phyloP scores from a whole-genome alignment of 2,329 filamentous ascomycete genomes.

The Colletotrichum sidae region DNA sequence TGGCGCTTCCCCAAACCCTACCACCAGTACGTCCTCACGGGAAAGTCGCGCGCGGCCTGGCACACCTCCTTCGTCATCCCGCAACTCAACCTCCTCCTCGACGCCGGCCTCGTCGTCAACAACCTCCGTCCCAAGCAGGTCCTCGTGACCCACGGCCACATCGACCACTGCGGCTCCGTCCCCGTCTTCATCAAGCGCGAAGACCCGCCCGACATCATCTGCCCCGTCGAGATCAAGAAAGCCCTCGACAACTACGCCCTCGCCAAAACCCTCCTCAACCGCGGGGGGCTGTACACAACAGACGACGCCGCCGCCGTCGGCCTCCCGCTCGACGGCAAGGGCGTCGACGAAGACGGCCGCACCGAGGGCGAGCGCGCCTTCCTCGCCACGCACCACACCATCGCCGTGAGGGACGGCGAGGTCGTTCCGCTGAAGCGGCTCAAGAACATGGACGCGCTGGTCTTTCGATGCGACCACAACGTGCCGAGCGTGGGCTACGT shows the following conservation, averaged over 20 bases:
- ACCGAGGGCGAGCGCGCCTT: constrained; percentile 40
- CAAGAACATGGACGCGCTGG: constrained; percentile 53
- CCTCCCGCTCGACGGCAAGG: constrained; percentile 35
- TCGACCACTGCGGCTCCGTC: constrained; percentile 54
- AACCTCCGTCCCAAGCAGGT: constrained; percentile 59
- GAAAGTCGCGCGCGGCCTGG: constrained; percentile 62
- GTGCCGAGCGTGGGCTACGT: constrained; percentile 62
- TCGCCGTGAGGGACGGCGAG: constrained; percentile 51
- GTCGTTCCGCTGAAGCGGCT: constrained; percentile 49
- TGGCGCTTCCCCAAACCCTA: constrained; percentile 58
- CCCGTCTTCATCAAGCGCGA: constrained; percentile 57
- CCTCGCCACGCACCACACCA: constrained; percentile 53
- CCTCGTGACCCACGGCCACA: constrained; percentile 63
- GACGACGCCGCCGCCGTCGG: constrained; percentile 42
- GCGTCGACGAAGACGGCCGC: constrained; percentile 38
- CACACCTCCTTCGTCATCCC: constrained; percentile 64
- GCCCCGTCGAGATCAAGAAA: constrained; percentile 53
- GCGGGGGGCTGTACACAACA: constrained; percentile 50
- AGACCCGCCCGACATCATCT: constrained; percentile 59
- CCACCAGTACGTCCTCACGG: constrained; percentile 55
- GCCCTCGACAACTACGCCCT: constrained; percentile 54
- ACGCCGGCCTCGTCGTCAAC: constrained; percentile 60
- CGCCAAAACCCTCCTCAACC: constrained; percentile 55
- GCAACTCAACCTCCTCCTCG: constrained; percentile 61
- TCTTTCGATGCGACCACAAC: constrained; percentile 59